Evolutionary conservation across 1,139 yeast genomes (phyloP).

Genomic region (Saccharomyces hybrid): DNA sequence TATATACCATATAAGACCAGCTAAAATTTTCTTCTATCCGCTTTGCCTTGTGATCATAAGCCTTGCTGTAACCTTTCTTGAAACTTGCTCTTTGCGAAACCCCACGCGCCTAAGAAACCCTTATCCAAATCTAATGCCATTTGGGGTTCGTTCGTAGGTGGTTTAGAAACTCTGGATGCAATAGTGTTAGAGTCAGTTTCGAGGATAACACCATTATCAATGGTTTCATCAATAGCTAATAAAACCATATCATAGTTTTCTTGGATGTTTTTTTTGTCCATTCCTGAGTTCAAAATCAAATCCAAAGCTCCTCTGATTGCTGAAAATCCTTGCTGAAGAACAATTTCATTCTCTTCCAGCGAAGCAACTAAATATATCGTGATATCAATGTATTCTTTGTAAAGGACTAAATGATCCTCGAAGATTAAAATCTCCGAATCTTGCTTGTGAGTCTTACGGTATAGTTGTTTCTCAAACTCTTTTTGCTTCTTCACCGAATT

Average conservation of each 20-base stretch:
- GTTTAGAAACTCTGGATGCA: conserved; percentile 80
- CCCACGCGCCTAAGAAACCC: conserved; percentile 81
- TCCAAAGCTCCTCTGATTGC: conserved; percentile 79
- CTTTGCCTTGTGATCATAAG: conserved; percentile 24
- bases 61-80: conserved; percentile 80
- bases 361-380: conserved; percentile 62
- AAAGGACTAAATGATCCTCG: conserved; percentile 71
- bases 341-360: conserved; percentile 79
- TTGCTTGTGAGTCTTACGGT: conserved; percentile 68
- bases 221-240: conserved; percentile 82
- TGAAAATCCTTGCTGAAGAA: conserved; percentile 68
- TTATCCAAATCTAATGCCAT: conserved; percentile 78
- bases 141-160: conserved; percentile 61
- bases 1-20: neutral
- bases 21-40: neutral
- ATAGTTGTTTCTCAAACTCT: conserved; percentile 67
- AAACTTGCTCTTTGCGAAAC: conserved; percentile 79
- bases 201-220: conserved; percentile 85
- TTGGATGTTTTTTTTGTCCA: conserved; percentile 71
- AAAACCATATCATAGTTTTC: conserved; percentile 83
- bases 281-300: conserved; percentile 61
- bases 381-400: conserved; percentile 75
- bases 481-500: conserved; percentile 54
- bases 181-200: conserved; percentile 85
- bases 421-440: conserved; percentile 74